Base-by-base conservation (phyloP, 2,329 filamentous ascomycete genomes). In the Eutypella sp. region DNA sequence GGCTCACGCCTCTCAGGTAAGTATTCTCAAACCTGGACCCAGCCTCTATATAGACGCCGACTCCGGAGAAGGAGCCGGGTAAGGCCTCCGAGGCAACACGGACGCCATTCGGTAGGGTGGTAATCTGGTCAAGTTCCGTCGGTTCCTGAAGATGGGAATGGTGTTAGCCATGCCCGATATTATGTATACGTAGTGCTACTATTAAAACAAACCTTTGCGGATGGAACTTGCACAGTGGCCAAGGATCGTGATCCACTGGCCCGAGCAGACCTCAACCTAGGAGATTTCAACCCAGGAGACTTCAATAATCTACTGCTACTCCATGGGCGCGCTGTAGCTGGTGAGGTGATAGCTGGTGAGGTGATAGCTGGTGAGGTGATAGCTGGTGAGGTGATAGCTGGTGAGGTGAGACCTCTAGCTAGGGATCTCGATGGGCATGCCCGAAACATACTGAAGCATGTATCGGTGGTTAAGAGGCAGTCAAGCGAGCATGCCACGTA, bases 31-130 rank as follows among this genome's bases (percentile, higher is more conserved):
- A 97, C 55, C 93, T 82, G 45, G 93, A 97, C 15, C 93, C 93
- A 24, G 89, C 90, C 66, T 97, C 91, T 62, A 99, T 82, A 70
- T 96, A 99, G 51, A 97, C 89, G 38, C 93, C 93, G 15, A 99
- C 87, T 42, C 90, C 93, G 4, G 91, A 88, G 67, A 99, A 99
- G 57, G 91, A 91, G 36, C 93, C 93, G 1, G 92, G 91, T 10
- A 97, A 78, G 46, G 91, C 90, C 66, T 99, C 93, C 38, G 92
- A 96, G 20, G 93, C 93, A 48, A 99, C 89, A 47, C 92, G 88
- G 54, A 99, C 73, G 62, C 93, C 93, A 77, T 99, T 99, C 41
- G 89, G 75, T 15, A 99, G 81, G 1, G 85, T 91, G 7, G 91
- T 95, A 59, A 97, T 85, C 55, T 85, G 76, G 66, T 96, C 89